Evolutionary conservation across 2,329 filamentous ascomycete species (phyloP).

Genomic region (Biscogniauxia mediterranea): DNA sequence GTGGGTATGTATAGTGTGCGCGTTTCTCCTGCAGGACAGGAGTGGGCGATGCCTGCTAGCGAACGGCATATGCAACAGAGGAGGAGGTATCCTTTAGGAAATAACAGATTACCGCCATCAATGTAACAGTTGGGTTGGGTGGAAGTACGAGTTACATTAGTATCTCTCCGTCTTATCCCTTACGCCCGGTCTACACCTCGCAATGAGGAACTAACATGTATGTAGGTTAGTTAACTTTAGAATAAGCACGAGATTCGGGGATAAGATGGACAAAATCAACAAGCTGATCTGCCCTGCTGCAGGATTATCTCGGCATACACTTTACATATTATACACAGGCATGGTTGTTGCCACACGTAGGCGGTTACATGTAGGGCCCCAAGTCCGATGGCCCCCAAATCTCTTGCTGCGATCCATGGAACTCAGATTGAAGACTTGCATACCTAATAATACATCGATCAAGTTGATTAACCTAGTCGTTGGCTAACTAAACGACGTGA

Average conservation of each 20-base stretch:
- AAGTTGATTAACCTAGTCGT: background rate
- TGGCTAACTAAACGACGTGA: background rate
- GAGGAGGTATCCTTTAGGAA: too few species aligned
- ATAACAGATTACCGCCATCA: too few species aligned
- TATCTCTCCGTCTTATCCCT: too few species aligned
- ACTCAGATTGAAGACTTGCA: background rate
- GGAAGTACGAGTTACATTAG: too few species aligned
- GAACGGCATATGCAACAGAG: too few species aligned
- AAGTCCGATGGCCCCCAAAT: background rate
- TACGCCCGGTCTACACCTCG: too few species aligned
- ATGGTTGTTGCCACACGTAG: background rate
- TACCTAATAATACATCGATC: background rate
- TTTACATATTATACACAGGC: background rate
- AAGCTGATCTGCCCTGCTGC: background rate
- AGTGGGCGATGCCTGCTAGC: too few species aligned
- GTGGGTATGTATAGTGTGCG: background rate
- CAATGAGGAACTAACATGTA: too few species aligned
- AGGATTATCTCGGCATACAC: background rate
- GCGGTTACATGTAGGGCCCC: background rate
- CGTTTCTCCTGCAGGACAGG: background rate
- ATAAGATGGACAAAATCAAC: background rate
- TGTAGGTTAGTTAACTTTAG: background rate
- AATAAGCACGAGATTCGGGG: background rate
- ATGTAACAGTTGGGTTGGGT: too few species aligned
- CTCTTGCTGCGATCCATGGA: background rate